Base-by-base conservation (phyloP, 1,139 yeast genomes). In the Kluyveromyces sp. region DNA sequence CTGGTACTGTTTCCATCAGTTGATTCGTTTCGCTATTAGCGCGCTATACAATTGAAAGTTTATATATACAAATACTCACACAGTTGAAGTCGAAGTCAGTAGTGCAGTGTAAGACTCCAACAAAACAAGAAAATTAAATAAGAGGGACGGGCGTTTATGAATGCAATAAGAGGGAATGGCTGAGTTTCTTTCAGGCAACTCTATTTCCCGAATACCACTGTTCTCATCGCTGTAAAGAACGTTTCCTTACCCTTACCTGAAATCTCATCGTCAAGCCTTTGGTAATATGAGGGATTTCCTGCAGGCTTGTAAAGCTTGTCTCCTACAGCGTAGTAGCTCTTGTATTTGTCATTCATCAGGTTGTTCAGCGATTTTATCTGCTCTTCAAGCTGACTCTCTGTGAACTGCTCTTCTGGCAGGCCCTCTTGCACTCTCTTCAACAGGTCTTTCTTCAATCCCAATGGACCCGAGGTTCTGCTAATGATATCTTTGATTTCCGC, bases 231-330 rank as follows among this genome's bases (percentile, higher is more conserved):
- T 40, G 75, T 66, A 48, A 76, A 63, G 43, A 83, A 66, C 16
- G 77, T 74, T 63, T 86, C 95, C 62, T 77, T 80, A 57, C 73
- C 73, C 53, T 81, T 80, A n/a, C 94, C 92, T 46, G 73, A 71
- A 41, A 88, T 73, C 61, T 86, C 95, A 39, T 73, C 70, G 65
- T 83, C 57, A 44, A 88, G 70, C 56, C 94, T 73, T 35, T 71
- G 73, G 58, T 88, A 88, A 59, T 88, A 88, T 40, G 73, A 66
- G 2, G 95, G 89, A 61, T 87, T 85, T 1, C 96, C 95, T 58
- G 81, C 80, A 26, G 96, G 96, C 53, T 66, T 71, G 56, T 77
- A 66, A 49, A 88, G 65, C 61, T 83, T 82, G 42, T 79, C 83
- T 47, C 80, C 81, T 32, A 80, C 71, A 50, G 73, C 68, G 60